phyloP scores from a whole-genome alignment of 306 rosid species.

The Spatholobus suberectus region DNA sequence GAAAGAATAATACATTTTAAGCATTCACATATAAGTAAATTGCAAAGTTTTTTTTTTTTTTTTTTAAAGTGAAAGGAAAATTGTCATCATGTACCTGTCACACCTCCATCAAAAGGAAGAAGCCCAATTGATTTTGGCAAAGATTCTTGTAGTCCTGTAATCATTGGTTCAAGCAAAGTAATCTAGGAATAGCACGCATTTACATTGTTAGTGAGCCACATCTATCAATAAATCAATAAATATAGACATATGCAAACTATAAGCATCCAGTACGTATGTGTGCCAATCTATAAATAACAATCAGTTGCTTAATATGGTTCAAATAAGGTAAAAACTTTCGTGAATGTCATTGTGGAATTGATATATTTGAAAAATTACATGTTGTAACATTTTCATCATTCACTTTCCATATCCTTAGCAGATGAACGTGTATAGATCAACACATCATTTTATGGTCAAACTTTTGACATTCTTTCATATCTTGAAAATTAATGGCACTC shows the following conservation, averaged over 20 bases:
- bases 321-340: neutral
- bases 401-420: conserved; percentile 26
- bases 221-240: conserved; percentile 7
- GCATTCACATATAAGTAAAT: conserved; percentile 6
- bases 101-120: conserved; percentile 98
- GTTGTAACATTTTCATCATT: neutral
- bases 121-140: conserved; percentile 94
- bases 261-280: conserved; percentile 9
- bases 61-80: neutral
- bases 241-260: neutral
- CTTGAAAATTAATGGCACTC: conserved; percentile 8
- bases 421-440: neutral
- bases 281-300: conserved; percentile 15
- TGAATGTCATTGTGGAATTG: conserved; percentile 15
- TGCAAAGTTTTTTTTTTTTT: neutral
- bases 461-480: conserved; percentile 20
- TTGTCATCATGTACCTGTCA: conserved; percentile 68
- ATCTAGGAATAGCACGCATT: conserved; percentile 56
- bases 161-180: conserved; percentile 89
- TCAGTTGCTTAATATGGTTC: conserved; percentile 2
- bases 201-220: conserved; percentile 36
- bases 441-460: conserved; percentile 12
- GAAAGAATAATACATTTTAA: conserved; percentile 25
- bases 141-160: conserved; percentile 90
- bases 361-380: neutral